phyloP scores from a whole-genome alignment of 345 rosid species.

The Excoecaria agallocha region DNA sequence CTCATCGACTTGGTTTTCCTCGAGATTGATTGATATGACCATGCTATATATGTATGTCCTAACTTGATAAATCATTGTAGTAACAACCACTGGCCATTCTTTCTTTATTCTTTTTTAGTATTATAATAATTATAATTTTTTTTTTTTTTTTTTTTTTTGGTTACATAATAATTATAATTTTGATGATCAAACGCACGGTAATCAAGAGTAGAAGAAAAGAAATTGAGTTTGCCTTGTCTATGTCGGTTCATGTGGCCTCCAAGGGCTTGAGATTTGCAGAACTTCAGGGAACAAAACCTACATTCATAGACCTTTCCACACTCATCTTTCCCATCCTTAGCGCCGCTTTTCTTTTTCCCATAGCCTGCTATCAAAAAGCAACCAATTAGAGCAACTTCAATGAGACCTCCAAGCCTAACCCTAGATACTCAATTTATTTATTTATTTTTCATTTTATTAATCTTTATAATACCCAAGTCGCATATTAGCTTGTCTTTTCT shows the following conservation, averaged over 20 bases:
- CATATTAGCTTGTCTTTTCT: too few species aligned
- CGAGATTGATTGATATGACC: conserved; percentile 32
- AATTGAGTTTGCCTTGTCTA: conserved; percentile 69
- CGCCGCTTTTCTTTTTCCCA: conserved; percentile 64
- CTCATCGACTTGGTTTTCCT: conserved; percentile 26
- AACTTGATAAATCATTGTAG: conserved; percentile 16
- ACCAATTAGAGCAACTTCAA: conserved; percentile 42
- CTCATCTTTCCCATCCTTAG: conserved; percentile 79
- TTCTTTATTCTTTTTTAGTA: too few species aligned
- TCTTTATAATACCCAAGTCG: too few species aligned
- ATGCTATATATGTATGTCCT: not conserved
- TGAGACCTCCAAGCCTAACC: conserved; percentile 37
- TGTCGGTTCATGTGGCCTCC: conserved; percentile 99
- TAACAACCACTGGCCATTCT: conserved; percentile 5
- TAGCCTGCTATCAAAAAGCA: conserved; percentile 32
- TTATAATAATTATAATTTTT: too few species aligned
- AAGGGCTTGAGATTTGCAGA: conserved; percentile 99
- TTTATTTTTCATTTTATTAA: too few species aligned
- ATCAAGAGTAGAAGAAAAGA: not conserved
- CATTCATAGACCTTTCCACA: conserved; percentile 87
- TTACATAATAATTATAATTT: too few species aligned
- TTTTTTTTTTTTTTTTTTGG: too few species aligned
- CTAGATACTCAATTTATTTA: not conserved
- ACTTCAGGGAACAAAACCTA: conserved; percentile 99
- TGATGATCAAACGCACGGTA: too few species aligned